Percentiles rank a stretch among this genome's conserved stretches.
Conservation (phyloP, 371 early-diverging fungal genomes). For the Blastocladiella emersonii region DNA sequence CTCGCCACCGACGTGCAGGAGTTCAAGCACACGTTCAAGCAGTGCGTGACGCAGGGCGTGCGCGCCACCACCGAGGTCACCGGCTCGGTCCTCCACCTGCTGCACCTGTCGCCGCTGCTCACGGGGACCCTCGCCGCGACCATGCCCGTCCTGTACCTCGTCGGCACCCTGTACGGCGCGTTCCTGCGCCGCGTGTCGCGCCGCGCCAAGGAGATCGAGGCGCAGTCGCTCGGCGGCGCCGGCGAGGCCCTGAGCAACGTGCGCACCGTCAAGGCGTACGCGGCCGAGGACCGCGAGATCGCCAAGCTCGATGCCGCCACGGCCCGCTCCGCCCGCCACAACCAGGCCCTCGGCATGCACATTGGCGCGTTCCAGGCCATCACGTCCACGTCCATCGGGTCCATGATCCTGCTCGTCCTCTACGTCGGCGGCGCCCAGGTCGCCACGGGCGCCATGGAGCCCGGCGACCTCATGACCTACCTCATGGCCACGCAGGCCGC, state of each 20-base stretch:
- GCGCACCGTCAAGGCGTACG: conserved; percentile 60
- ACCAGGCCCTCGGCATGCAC: conserved; percentile 48
- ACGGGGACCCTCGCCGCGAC: conserved; percentile 44
- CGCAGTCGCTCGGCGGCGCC: not conserved
- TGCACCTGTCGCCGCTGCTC: conserved; percentile 46
- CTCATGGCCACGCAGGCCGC: not conserved
- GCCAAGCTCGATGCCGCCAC: conserved; percentile 38
- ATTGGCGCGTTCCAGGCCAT: conserved; percentile 64
- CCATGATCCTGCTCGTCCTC: conserved; percentile 52
- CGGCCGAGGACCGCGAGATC: conserved; percentile 50
- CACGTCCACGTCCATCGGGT: conserved; percentile 52
- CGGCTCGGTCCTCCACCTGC: conserved; percentile 49
- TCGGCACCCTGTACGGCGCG: conserved; percentile 55
- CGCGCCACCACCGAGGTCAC: conserved; percentile 50
- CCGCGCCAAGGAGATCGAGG: not conserved
- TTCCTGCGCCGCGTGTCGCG: conserved; percentile 39
- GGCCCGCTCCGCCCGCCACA: conserved; percentile 23
- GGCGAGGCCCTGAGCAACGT: conserved; percentile 44
- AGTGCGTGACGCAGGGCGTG: conserved; percentile 51
- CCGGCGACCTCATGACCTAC: conserved; percentile 51
- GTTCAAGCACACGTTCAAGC: conserved; percentile 62
- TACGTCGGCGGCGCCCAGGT: conserved; percentile 62
- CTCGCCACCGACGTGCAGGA: conserved; percentile 54
- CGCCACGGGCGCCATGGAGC: conserved; percentile 39
- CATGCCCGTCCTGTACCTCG: conserved; percentile 50